Evolutionary conservation across 805 yeast genomes (phyloP), one percentile per base, ranked within the genome.

Genomic region (Yarrowia sp.): DNA sequence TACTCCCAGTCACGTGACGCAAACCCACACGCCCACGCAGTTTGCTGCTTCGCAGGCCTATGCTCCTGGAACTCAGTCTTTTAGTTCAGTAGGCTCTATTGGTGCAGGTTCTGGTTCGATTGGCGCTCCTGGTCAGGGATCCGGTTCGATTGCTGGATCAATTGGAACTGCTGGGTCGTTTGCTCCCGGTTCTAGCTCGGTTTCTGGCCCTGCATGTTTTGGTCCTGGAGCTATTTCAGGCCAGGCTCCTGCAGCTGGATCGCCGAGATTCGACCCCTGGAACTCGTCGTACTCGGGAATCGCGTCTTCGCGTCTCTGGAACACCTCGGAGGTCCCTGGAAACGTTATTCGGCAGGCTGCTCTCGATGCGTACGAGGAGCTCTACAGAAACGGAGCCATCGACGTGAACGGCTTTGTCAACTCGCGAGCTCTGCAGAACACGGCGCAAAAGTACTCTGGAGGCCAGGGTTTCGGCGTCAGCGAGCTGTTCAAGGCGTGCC

Each of bases 231-330:
- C n/a, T n/a, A n/a, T n/a, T n/a, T n/a, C n/a, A n/a, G n/a, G n/a
- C n/a, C n/a, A n/a, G n/a, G n/a, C n/a, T n/a, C n/a, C n/a, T n/a
- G n/a, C n/a, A n/a, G n/a, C n/a, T n/a, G n/a, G n/a, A 32, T 19
- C 33, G 61, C 5, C n/a, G n/a, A n/a, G n/a, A n/a, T 55, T 55
- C 9, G 61, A 55, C n/a, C 61, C 61, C 29, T 55, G 61, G 61
- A 55, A 21, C 14, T 55, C 61, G 35, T 55, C 61, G 1, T 55
- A 38, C 19, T 55, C 61, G 2, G 47, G 61, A 1, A 55, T 55
- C 14, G 47, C 38, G 25, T 35, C 60, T 6, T 53, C 60, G 6
- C 47, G 36, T 3, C 25, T 55, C 2, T 55, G 61, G 61, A 29
- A 29, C 2, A n/a, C 36, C 8, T 36, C 47, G 1, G 47, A 38